Evolutionary conservation across 257 asterid genomes (phyloP), one percentile per base, ranked within the genome.

Genomic region (Lantana camara): DNA sequence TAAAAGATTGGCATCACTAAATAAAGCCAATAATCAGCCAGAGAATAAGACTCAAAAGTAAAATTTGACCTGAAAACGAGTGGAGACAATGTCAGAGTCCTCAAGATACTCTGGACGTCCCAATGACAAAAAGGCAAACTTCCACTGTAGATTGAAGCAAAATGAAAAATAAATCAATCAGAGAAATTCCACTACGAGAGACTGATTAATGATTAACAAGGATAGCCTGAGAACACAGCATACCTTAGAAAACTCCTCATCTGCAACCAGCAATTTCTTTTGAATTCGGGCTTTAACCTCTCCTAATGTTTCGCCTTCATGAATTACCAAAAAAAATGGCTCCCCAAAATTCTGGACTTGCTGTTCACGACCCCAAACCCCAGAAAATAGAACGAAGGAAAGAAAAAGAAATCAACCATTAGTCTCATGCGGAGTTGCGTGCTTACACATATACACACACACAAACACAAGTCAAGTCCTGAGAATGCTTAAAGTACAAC

Each of bases 81-180:
- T 76, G 60, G 91, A 83, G 46, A 94, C 85, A 53, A 84, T 66
- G 75, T 94, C 98, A 2, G 96, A 74, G 64, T 94, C 96, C 70
- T 83, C 89, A 50, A 94, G 93, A 74, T 94, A 94, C 78, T 94
- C 95, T 13, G 99, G 98, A 42, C 96, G 95, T 71, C 96, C 99
- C 82, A 88, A 73, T 23, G 97, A 88, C 62, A 90, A 63, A 76
- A 88, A 88, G 53, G 98, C 99, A 73, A 88, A 80, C 71, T 94
- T 94, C 99, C 99, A 94, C 99, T 94, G 56, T 44, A 65, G 14
- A 61, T 64, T 57, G 22, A 37, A 71, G 48, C 24, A 69, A 23
- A 38, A 50, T n/a, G n/a, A n/a, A n/a, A n/a, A n/a, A n/a, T n/a
- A n/a, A n/a, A n/a, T n/a, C n/a, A n/a, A n/a, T n/a, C n/a, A n/a